Base-by-base conservation (phyloP, 2,329 filamentous ascomycete species). In the Talaromyces sp. region DNA sequence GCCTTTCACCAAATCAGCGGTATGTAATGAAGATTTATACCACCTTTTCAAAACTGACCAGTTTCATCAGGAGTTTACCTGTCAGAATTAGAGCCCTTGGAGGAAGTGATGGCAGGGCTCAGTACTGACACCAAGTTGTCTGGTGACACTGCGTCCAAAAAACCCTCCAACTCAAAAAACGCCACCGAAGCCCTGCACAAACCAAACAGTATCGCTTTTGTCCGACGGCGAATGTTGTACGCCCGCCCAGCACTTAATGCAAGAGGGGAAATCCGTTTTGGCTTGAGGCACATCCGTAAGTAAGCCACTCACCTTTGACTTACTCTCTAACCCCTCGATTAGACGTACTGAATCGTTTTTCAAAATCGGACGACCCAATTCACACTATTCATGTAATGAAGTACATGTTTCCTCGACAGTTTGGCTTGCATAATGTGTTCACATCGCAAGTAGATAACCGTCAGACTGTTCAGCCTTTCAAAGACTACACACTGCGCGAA, bases 321-420 rank as follows among this genome's bases (percentile, higher is more conserved):
- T 11, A 31, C 17, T 43, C 10, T 29, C 54, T 24, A 29, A 35
- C 11, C 31, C 9, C 51, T 55, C 7, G n/a, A 54, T 11, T 69
- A 95, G 91, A 97, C 77, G 86, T 92, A 2, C 74, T 97, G 26
- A 96, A 94, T 69, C 85, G 91, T 24, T 89, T 82, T 64, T 75
- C 81, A 10, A 65, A 66, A 3, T 61, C 38, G 68, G 82, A 67
- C 41, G 77, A 83, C 66, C 68, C 78, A 1, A 69, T 74, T 12
- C 83, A 88, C 63, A 89, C 86, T 0, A 69, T 86, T 11, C 90
- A 89, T 66, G 75, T 96, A 21, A 85, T 96, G 83, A 94, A 93
- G 80, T 93, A 97, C 73, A 87, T 99, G 1, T 99, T 99, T 67
- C 94, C 94, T 32, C 83, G 88, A 11, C 92, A 97, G 69, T 97